Base-by-base conservation (phyloP, 2,329 filamentous ascomycete genomes). In the Colletotrichum sansevieriae region DNA sequence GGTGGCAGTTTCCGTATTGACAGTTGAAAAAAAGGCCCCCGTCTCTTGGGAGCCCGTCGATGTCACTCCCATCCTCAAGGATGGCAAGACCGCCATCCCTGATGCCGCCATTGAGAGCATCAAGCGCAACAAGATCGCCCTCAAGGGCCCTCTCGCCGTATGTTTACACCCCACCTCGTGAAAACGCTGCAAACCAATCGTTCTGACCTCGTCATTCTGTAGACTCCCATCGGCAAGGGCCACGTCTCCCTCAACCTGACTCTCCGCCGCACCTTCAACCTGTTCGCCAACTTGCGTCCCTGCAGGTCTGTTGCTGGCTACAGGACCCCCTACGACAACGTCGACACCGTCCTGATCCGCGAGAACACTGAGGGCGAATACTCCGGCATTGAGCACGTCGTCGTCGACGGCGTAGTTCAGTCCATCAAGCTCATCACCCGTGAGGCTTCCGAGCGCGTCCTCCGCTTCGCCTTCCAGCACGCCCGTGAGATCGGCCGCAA, bases 281-380 rank as follows among this genome's bases (percentile, higher is more conserved):
- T 99, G 77, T 99, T 99, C 83, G 97, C 96, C 85, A 99, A 99
- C 87, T 88, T 99, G 77, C 95, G 97, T 78, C 96, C 97, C 72
- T 99, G 97, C 90, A 93, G 94, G 80, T 98, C 94, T 73, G 94
- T 99, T 75, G 93, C 92, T 73, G 96, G 96, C 78, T 99, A 92
- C 92, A 97, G 98, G 91, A 99, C 96, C 62, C 94, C 95, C 72
- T 98, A 98, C 87, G 95, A 98, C 82, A 90, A 92, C 77, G 96
- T 99, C 79, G 92, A 99, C 84, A 98, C 95, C 44, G 94, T 98
- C 78, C 87, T 99, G 79, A 98, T 99, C 84, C 93, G 96, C 83
- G 96, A 99, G 87, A 99, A 99, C 89, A 98, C 96, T 75, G 96
- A 98, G 89, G 96, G 96, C 82, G 96, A 98, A 88, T 99, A 99